phyloP scores from a whole-genome alignment of 208 protist species.

The Kentomonas sorsogonicus region DNA sequence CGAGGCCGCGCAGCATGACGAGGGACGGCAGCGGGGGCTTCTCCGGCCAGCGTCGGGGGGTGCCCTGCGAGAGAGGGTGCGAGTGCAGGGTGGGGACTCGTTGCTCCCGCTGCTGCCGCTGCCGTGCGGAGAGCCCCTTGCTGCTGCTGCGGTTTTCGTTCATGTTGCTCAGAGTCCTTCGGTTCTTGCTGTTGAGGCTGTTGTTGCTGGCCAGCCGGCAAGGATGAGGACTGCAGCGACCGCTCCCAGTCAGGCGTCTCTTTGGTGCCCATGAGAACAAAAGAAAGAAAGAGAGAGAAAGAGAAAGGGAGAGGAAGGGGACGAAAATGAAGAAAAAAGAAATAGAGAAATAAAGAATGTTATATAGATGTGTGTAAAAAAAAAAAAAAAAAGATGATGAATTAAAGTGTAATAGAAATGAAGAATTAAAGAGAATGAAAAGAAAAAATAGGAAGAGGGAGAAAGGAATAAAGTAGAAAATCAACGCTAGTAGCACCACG shows the following conservation, averaged over 20 bases:
- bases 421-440: neutral
- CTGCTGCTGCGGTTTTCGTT: neutral
- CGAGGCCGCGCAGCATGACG: no score
- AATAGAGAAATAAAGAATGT: constrained; percentile 12
- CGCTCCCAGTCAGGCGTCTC: no score
- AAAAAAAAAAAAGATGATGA: neutral
- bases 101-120: neutral
- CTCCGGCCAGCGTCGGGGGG: no score
- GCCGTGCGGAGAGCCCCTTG: neutral
- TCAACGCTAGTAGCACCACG: neutral
- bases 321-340: neutral
- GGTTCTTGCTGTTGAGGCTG: neutral
- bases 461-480: neutral
- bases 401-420: neutral
- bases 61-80: no score
- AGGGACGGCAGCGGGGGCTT: no score
- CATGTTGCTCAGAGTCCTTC: neutral
- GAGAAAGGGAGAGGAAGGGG: constrained; percentile 1
- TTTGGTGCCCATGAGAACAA: no score
- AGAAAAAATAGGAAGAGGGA: neutral
- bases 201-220: neutral
- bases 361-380: neutral
- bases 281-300: constrained; percentile 1
- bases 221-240: no score
- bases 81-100: neutral